A percentile compares a stretch with the other conserved stretches of the same genome.
phyloP scores from a whole-genome alignment of 306 rosid species.

The Quercus rubra region DNA sequence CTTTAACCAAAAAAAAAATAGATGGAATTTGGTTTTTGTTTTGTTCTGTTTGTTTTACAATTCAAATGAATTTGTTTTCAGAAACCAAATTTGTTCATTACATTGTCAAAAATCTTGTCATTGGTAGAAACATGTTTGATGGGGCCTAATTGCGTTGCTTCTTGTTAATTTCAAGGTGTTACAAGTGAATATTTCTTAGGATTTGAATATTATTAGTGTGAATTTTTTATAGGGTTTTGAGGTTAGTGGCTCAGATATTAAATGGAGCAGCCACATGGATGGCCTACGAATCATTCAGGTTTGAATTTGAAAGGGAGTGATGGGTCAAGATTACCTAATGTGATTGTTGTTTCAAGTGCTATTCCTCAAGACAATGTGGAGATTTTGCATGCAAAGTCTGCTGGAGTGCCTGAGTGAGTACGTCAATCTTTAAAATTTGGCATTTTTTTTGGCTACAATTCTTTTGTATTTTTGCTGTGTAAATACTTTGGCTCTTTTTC shows the following conservation, averaged over 20 bases:
- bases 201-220: neutral
- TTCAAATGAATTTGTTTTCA: neutral
- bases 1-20: too few species aligned
- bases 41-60: neutral
- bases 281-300: constrained; percentile 21
- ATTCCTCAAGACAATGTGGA: constrained; percentile 28
- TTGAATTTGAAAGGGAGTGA: neutral
- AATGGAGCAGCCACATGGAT: constrained; percentile 30
- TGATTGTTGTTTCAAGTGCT: constrained; percentile 22
- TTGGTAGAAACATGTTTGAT: too few species aligned
- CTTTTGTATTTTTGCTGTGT: too few species aligned
- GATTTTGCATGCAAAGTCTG: constrained; percentile 18
- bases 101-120: neutral
- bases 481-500: neutral
- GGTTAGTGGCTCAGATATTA: constrained; percentile 29
- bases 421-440: neutral
- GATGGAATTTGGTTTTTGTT: neutral
- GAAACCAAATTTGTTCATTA: neutral
- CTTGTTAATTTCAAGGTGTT: neutral
- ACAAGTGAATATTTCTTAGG: neutral
- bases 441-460: neutral
- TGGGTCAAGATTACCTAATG: constrained; percentile 14
- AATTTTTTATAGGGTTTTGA: constrained; percentile 22
- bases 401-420: constrained; percentile 32
- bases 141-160: neutral